Conservation (phyloP, 352 stramenopile genomes). For the Pythium plurisporium region DNA sequence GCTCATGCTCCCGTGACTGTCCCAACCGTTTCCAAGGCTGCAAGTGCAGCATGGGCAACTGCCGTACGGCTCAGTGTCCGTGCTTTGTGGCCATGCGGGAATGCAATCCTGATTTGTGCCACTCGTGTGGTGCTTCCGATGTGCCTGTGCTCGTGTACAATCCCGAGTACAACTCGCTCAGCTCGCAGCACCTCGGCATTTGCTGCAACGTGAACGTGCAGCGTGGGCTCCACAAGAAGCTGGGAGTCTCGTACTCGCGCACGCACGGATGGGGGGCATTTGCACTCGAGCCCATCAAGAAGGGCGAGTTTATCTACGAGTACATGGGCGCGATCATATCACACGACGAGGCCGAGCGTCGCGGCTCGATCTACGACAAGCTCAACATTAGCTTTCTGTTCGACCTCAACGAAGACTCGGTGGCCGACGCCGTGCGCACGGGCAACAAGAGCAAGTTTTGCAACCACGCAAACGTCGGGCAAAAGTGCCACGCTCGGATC, state of each 20-base stretch:
- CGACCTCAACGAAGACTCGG: conserved; percentile 85
- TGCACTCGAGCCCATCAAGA: conserved; percentile 35
- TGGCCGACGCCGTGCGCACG: conserved; percentile 83
- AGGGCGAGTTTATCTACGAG: conserved; percentile 57
- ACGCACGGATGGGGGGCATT: conserved; percentile 57
- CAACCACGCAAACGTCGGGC: conserved; percentile 57
- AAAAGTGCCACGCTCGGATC: conserved; percentile 76
- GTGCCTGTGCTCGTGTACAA: conserved; percentile 32
- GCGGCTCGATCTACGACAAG: conserved; percentile 78
- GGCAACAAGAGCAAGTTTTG: conserved; percentile 92
- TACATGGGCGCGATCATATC: conserved; percentile 53
- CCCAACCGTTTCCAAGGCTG: conserved; percentile 65
- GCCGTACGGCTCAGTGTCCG: conserved; percentile 37
- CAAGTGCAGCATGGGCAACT: conserved; percentile 35
- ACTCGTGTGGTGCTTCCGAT: conserved; percentile 39
- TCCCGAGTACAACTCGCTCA: conserved; percentile 4
- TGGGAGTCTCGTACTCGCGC: conserved; percentile 39
- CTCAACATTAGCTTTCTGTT: conserved; percentile 87
- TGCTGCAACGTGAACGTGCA: conserved; percentile 36
- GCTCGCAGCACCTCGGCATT: conserved; percentile 19
- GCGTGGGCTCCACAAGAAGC: conserved; percentile 29
- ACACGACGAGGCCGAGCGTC: conserved; percentile 55
- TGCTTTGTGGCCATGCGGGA: conserved; percentile 54
- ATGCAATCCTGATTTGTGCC: conserved; percentile 54
- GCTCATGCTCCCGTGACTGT: conserved; percentile 74